Base-by-base conservation (phyloP, 768 basidiomycete species). In the Amyloporia xantha region DNA sequence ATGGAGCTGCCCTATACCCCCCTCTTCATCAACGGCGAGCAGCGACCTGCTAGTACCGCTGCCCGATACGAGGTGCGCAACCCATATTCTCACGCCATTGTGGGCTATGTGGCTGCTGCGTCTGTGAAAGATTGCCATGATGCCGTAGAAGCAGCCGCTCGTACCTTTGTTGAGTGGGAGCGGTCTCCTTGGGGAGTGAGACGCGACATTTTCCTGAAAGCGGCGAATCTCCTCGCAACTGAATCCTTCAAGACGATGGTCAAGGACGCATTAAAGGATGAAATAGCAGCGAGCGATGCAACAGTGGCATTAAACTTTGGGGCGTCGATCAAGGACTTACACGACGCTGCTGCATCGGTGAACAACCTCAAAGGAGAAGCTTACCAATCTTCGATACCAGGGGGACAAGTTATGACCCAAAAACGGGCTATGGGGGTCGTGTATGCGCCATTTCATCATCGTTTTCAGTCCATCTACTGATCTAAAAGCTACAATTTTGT, bases 111-210 rank as follows among this genome's bases (percentile, higher is more conserved):
- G n/a, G n/a, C n/a, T n/a, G n/a, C n/a, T n/a, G 78, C 78, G 0
- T 68, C 61, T 15, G 51, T 41, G 3, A 52, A 56, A 3, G 63
- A 65, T 46, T 58, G 57, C 41, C 19, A 24, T 1, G 54, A 55
- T 11, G 77, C 77, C 3, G 65, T 77, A 25, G 66, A 73, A 25
- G 68, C 71, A 3, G 76, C 76, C 0, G 63, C 62, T 2, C 60
- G 63, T 7, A 77, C 77, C 4, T 75, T 77, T 63, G 62, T 62
- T 44, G 63, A 67, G 7, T 79, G 78, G 78, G 75, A 76, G 43
- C 50, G 63, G 19, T 66, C 66, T 2, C 61, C 62, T 1, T 57
- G 67, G 15, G 58, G 59, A 26, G 55, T 65, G 27, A 62, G 71
- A 41, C 70, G 76, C 25, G 68, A 69, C 30, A 69, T 79, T 10